These are phyloP conservation scores for Botryotinia convoluta DNA, from an alignment of 2,329 filamentous ascomycete species.

Conservation along the genomic window DNA sequence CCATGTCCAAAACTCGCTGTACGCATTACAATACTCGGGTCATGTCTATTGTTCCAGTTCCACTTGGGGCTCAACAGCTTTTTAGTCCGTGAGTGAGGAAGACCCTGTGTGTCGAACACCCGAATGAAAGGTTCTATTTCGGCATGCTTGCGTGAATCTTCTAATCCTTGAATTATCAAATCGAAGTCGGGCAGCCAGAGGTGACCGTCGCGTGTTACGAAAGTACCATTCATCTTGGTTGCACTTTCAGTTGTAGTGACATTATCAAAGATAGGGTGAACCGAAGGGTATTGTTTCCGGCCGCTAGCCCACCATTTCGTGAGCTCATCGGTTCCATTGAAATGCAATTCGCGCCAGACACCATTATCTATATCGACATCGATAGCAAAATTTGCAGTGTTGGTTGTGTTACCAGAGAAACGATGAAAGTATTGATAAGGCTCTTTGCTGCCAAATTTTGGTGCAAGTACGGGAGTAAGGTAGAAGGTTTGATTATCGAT, in stretches of 20 bases:
- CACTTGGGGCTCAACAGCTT: neutral
- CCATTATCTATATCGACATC: slow-evolving; percentile 16
- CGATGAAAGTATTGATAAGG: slow-evolving; percentile 19
- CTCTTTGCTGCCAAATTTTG: neutral
- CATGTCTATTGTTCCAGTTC: slow-evolving; percentile 1
- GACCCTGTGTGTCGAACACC: neutral
- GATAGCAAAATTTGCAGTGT: neutral
- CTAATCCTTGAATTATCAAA: neutral
- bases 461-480: slow-evolving; percentile 7
- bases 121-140: slow-evolving; percentile 19
- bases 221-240: neutral
- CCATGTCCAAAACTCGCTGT: slow-evolving; percentile 19
- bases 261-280: neutral
- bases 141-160: neutral
- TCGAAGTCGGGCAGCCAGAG: neutral
- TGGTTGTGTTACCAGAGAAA: slow-evolving; percentile 4
- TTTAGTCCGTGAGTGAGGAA: neutral
- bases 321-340: slow-evolving; percentile 1
- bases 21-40: slow-evolving; percentile 13
- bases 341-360: neutral
- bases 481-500: slow-evolving; percentile 6
- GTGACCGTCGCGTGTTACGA: neutral
- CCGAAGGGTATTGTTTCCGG: neutral
- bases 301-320: slow-evolving; percentile 7
- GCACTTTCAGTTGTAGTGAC: neutral